Evolutionary conservation across 345 rosid species (phyloP).

Genomic region (Psidium friedrichsthalianum): DNA sequence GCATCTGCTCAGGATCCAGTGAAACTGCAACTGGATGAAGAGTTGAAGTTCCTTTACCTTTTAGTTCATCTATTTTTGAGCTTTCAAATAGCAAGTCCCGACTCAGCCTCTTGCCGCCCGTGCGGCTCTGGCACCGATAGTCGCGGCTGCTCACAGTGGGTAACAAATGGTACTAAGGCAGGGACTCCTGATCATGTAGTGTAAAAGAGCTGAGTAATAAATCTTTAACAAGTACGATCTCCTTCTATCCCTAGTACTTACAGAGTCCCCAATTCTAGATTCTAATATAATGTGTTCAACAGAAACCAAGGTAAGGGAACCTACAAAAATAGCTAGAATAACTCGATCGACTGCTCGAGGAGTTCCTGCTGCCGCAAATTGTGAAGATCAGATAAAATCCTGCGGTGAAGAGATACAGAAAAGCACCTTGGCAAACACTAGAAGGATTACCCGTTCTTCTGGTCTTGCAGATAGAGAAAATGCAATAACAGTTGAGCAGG

Average conservation of each 20-base stretch:
- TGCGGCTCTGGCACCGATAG: slow-evolving; percentile 15
- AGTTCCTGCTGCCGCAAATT: not conserved
- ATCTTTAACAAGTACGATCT: not conserved
- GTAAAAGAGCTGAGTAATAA: not conserved
- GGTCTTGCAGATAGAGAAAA: not conserved
- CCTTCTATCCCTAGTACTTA: not conserved
- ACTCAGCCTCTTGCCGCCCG: slow-evolving; percentile 22
- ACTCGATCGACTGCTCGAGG: slow-evolving; percentile 4
- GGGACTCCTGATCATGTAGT: not conserved
- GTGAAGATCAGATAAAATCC: not conserved
- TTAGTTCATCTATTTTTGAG: slow-evolving; percentile 1
- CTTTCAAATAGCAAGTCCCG: slow-evolving; percentile 2
- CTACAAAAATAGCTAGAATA: not conserved
- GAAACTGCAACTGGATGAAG: not conserved
- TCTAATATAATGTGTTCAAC: not conserved
- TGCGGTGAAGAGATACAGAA: not conserved
- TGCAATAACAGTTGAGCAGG: not conserved
- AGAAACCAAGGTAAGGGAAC: not conserved
- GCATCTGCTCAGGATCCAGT: not conserved
- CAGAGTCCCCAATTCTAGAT: too few species aligned
- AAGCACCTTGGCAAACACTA: not conserved
- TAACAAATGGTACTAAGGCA: not conserved
- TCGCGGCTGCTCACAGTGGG: not conserved
- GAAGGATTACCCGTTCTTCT: not conserved
- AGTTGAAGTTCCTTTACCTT: not conserved